A percentile compares a stretch with the other conserved stretches of the same genome.
Conservation (phyloP, 495 filamentous ascomycete species). For the Pyrenula aspistea region DNA sequence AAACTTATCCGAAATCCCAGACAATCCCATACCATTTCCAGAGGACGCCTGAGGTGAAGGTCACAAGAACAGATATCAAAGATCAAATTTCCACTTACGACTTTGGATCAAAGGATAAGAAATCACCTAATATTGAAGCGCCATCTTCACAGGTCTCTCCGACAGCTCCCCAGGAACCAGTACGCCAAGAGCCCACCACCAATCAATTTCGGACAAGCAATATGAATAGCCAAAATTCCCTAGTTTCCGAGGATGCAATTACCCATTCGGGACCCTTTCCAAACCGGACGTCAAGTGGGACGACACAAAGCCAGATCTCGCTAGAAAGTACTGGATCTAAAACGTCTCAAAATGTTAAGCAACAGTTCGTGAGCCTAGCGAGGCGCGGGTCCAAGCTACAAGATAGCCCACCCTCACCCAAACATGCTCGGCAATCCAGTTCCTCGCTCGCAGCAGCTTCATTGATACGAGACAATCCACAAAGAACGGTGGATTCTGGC, state of each 20-base stretch:
- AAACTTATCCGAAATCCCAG: background rate
- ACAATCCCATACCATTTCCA: background rate
- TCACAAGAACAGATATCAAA: background rate
- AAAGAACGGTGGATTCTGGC: background rate
- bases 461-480: background rate
- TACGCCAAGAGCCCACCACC: background rate
- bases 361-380: background rate
- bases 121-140: background rate
- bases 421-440: background rate
- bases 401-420: background rate
- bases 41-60: background rate
- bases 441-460: background rate
- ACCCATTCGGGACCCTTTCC: background rate
- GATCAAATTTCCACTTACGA: background rate
- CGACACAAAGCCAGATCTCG: background rate
- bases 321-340: background rate
- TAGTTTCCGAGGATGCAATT: background rate
- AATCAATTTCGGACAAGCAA: background rate
- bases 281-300: background rate
- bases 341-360: background rate
- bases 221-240: background rate
- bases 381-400: background rate
- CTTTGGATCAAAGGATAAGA: background rate
- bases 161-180: background rate
- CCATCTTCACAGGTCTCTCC: background rate